A percentile compares a stretch with the other conserved stretches of the same genome.
Conservation (phyloP, 2,329 filamentous ascomycete genomes). For the Fusarium pseudocircinatum region DNA sequence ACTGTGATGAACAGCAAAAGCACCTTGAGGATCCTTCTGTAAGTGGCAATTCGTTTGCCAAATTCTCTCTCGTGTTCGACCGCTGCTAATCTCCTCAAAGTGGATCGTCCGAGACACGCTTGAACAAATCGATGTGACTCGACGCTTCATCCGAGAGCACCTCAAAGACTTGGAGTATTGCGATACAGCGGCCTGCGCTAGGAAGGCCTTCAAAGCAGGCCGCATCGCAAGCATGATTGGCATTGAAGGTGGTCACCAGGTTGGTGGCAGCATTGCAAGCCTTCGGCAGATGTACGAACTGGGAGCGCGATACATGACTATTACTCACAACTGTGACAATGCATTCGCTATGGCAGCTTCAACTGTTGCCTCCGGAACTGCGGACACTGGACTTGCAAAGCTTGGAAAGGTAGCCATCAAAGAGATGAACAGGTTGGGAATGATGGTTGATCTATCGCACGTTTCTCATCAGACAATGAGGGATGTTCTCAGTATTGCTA, state of each 20-base stretch:
- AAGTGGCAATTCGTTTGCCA: background rate
- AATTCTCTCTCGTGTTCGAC: background rate
- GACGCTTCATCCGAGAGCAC: constrained; percentile 44
- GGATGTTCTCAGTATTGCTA: constrained; percentile 41
- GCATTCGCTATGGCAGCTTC: constrained; percentile 44
- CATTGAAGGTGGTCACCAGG: constrained; percentile 50
- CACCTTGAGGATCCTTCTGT: constrained; percentile 42
- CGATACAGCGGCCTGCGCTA: constrained; percentile 40
- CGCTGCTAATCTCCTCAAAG: background rate
- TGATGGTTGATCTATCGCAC: constrained; percentile 48
- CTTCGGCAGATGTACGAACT: constrained; percentile 50
- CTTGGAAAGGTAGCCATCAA: constrained; percentile 43
- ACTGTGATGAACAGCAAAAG: constrained; percentile 37
- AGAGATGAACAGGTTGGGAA: constrained; percentile 52
- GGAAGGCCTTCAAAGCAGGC: constrained; percentile 44
- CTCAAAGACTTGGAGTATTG: constrained; percentile 40
- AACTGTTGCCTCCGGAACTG: constrained; percentile 40
- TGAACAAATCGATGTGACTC: constrained; percentile 50
- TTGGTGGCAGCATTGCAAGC: constrained; percentile 47
- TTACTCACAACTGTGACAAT: constrained; percentile 50
- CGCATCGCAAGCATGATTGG: constrained; percentile 51
- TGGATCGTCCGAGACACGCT: constrained; percentile 28
- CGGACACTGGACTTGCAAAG: constrained; percentile 38
- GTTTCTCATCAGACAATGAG: constrained; percentile 46
- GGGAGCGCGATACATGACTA: constrained; percentile 51